Conservation (phyloP, 352 stramenopile species). For the Phytophthora citrophthora region DNA sequence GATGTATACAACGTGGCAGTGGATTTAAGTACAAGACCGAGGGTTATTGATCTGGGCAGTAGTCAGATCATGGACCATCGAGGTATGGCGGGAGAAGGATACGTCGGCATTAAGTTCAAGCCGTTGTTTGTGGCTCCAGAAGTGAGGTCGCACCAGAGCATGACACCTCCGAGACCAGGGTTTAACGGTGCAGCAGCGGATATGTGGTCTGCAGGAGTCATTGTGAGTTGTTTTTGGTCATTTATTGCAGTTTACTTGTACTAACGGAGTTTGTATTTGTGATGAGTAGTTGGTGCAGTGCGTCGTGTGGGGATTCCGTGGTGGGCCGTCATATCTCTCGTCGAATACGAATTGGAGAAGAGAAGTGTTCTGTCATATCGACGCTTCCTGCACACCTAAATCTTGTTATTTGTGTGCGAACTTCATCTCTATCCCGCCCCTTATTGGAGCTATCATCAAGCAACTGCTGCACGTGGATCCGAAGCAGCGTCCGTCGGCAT, state of each 20-base stretch:
- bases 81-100: conserved; percentile 57
- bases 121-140: conserved; percentile 79
- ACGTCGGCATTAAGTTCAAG: conserved; percentile 87
- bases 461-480: conserved; percentile 78
- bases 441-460: conserved; percentile 82
- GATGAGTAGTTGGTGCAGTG: conserved; percentile 72
- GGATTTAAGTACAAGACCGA: conserved; percentile 53
- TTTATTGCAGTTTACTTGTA: conserved; percentile 3
- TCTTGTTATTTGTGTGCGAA: conserved; percentile 78
- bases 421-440: conserved; percentile 79
- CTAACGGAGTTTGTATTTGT: conserved; percentile 3
- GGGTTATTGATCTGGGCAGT: conserved; percentile 85
- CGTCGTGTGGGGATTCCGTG: conserved; percentile 80
- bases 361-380: conserved; percentile 82
- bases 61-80: conserved; percentile 80
- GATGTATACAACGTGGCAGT: conserved; percentile 90
- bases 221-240: conserved; percentile 53
- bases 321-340: conserved; percentile 67
- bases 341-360: conserved; percentile 68
- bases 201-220: conserved; percentile 82
- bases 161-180: conserved; percentile 59
- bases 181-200: conserved; percentile 80
- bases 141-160: conserved; percentile 64
- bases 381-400: conserved; percentile 58
- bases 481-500: conserved; percentile 66